A percentile compares a stretch with the other conserved stretches of the same genome.
These are phyloP conservation scores for Bisporella sp. DNA, from an alignment of 2,329 filamentous ascomycete species.

Conservation along the genomic window DNA sequence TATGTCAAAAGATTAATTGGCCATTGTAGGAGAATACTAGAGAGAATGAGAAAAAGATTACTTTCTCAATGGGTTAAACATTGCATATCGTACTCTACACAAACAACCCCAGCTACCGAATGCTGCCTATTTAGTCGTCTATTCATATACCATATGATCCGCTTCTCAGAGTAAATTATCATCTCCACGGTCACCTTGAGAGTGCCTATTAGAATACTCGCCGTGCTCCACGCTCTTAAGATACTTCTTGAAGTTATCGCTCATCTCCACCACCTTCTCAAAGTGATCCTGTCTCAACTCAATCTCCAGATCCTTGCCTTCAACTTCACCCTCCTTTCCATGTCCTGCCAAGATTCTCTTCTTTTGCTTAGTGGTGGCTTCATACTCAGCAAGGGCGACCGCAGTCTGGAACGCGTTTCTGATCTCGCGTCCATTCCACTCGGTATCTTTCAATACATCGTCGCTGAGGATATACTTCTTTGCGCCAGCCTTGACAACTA, in stretches of 20 bases:
- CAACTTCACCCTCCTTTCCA: too few species aligned
- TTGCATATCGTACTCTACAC: too few species aligned
- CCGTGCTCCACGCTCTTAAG: neutral
- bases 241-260: neutral
- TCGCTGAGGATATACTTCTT: neutral
- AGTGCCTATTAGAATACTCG: too few species aligned
- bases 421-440: constrained; percentile 28
- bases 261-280: neutral
- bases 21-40: too few species aligned
- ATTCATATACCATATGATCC: too few species aligned
- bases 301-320: too few species aligned
- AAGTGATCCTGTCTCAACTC: neutral
- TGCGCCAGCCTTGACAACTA: neutral
- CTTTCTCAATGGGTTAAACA: too few species aligned
- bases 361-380: constrained; percentile 5
- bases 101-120: too few species aligned
- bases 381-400: constrained; percentile 21
- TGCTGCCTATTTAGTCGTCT: too few species aligned
- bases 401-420: constrained; percentile 26
- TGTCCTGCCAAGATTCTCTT: neutral
- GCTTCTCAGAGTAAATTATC: too few species aligned
- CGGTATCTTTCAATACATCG: neutral
- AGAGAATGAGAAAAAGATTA: too few species aligned
- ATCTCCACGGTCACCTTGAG: too few species aligned
- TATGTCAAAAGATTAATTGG: neutral